Base-by-base conservation (phyloP, 2,329 filamentous ascomycete species). In the Sphaceloma murrayae region DNA sequence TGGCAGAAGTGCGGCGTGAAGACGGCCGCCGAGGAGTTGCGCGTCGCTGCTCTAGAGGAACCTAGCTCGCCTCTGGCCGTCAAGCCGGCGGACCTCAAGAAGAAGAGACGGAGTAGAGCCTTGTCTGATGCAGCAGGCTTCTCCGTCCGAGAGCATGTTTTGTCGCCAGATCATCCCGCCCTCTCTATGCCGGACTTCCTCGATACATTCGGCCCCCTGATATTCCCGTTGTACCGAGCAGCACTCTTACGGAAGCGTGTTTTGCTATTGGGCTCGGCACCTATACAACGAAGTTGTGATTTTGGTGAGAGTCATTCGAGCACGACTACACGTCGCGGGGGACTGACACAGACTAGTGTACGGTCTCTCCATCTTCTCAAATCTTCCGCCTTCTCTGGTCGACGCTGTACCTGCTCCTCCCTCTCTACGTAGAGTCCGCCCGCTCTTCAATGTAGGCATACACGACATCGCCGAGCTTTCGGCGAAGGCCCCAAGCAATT, bases 371-470 rank as follows among this genome's bases (percentile, higher is more conserved):
- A 74, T 96, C 44, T 71, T 98, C 24, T 87, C 88, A 33, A 94
- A 87, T 53, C 81, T 96, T 32, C 87, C 91, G 19, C 72, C 80
- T 27, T 78, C 82, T 21, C 74, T 87, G 32, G 70, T 74, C 46
- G 78, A 87, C 42, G 66, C 81, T 10, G 69, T 94, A n/a, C 75
- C 80, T 14, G 30, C 52, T 2, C 49, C 53, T 3, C 70, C 78
- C 18, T 71, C 75, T 1, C 72, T 82, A 48, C 73, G 67, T 10
- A 65, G 85, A 47, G 72, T 91, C 21, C 76, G 80, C 26, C 83
- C 89, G 0, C 73, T 98, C n/a, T 98, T 96, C 66, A 87, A 82
- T 43, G 75, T 98, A 48, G 91, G 91, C 39, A 80, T 98, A 11
- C 85, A 94, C 60, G 91, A 98, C 58, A 94, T 98, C 39, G 77